Evolutionary conservation across 179 eudicot genomes (phyloP), one percentile per base, ranked within the genome.

Genomic region (Gypsophila paniculata): DNA sequence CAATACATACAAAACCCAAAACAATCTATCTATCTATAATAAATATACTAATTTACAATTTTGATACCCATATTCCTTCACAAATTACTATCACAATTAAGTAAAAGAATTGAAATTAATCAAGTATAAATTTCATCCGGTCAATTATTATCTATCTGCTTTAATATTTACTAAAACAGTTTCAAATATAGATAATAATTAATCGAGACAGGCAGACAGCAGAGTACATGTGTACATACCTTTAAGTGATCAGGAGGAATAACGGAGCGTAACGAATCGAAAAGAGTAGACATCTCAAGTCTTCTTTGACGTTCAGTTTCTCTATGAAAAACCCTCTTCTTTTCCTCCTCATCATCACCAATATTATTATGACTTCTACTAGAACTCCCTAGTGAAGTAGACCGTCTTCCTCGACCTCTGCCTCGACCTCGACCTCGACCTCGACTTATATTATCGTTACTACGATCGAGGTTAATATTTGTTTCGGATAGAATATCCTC

Each of bases 281-380:
- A 80, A 69, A 78, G 88, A 69, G 68, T 55, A 66, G 85, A 71
- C 88, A 85, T 85, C 34, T 85, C 88, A 8, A 74, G 80, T 55
- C 88, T 76, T 55, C 88, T 78, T 74, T 78, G 79, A 11, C 83
- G 72, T 49, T 85, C 88, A 38, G 76, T 51, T 6, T 85, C 86
- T 74, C 84, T 76, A 69, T 85, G 86, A 22, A 72, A 13, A 42
- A 61, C 49, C 67, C 72, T 85, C 69, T 65, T 85, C 61, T 74
- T 65, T 51, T 68, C 39, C 22, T 77, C 59, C 26, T 80, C 76
- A 55, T 61, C 25, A 70, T n/a, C 54, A 49, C 51, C 29, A 73
- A 17, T 25, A 60, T 5, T 22, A 65, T 32, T 60, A 59, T 6
- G 14, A 34, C 42, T 61, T 32, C 34, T 49, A 39, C 49, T 57